A percentile compares a stretch with the other conserved stretches of the same genome.
Evolutionary conservation across 495 filamentous ascomycete species (phyloP).

Genomic region (Penicillium bialowiezense): DNA sequence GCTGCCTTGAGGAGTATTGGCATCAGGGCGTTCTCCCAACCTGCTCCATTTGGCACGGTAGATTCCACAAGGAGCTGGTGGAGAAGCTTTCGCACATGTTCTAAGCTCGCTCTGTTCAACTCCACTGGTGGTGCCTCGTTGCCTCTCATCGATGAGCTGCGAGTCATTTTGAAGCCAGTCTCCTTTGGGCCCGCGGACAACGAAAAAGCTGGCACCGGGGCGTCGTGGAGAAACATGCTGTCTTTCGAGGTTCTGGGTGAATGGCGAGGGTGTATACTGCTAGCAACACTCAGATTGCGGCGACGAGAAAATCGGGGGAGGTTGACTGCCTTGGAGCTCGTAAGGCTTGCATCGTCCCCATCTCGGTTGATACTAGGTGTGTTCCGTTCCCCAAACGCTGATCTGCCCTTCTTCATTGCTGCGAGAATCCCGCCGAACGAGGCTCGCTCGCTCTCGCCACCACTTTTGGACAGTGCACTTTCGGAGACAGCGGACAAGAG

Average conservation of each 20-base stretch:
- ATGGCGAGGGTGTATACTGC: slow-evolving; percentile 61
- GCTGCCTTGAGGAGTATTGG: slow-evolving; percentile 90
- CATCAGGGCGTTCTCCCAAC: slow-evolving; percentile 89
- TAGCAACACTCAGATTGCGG: slow-evolving; percentile 76
- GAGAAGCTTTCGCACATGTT: slow-evolving; percentile 83
- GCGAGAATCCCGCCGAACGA: slow-evolving; percentile 54
- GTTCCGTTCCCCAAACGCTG: slow-evolving; percentile 68
- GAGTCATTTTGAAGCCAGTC: slow-evolving; percentile 59
- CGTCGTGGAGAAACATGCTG: slow-evolving; percentile 35
- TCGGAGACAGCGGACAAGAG: slow-evolving; percentile 72
- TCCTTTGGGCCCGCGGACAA: slow-evolving; percentile 19
- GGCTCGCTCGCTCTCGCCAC: slow-evolving; percentile 52
- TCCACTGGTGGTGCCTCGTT: slow-evolving; percentile 70
- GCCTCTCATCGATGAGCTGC: slow-evolving; percentile 84
- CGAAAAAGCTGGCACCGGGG: slow-evolving; percentile 12
- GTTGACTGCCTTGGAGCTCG: slow-evolving; percentile 56
- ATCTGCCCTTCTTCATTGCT: slow-evolving; percentile 70
- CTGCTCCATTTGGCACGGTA: slow-evolving; percentile 62
- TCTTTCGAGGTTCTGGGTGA: slow-evolving; percentile 61
- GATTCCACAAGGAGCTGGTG: slow-evolving; percentile 78
- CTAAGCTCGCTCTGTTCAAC: slow-evolving; percentile 79
- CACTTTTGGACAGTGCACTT: slow-evolving; percentile 44
- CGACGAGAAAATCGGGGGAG: slow-evolving; percentile 54
- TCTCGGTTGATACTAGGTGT: slow-evolving; percentile 63
- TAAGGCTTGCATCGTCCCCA: slow-evolving; percentile 55